Evolutionary conservation across 2,329 filamentous ascomycete genomes (phyloP), one percentile per base, ranked within the genome.

Genomic region (Calonectria henricotiae): DNA sequence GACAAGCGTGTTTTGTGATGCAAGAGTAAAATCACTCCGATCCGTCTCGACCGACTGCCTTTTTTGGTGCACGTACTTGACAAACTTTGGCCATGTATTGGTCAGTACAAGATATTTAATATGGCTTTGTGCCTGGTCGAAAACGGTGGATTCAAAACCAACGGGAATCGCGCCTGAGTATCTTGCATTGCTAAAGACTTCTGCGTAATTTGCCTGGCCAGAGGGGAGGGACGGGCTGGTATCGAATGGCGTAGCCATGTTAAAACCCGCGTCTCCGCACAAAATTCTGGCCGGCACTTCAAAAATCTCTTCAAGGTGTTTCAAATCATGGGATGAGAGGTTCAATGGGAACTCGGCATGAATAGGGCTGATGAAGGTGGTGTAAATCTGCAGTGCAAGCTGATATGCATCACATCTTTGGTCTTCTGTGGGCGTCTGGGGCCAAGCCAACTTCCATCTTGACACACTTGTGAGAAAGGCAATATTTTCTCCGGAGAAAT

Each of bases 401-500:
- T 88, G 88, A 80, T 89, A 93, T 15, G 85, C 82, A 62, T 87
- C 82, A 17, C 83, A 85, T 1, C 13, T 68, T 3, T 71, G 39
- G 30, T 60, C 15, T 51, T 55, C 37, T 15, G 35, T 25, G 0
- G 65, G 15, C 3, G 41, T 54, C 5, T 49, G 49, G 70, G 72
- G 39, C 74, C 76, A 63, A 1, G 79, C 80, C 3, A 77, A 75
- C 77, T 88, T 90, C 88, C 89, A 92, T 60, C 86, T 83, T 1
- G 85, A 82, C 1, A 91, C 86, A n/a, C 84, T 83, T 9, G 85
- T 89, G 2, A 93, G 82, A 78, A 93, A 93, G 39, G 90, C 87
- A 73, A 93, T 90, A 75, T 93, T 93, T 79, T 93, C 91, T 23
- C 90, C 91, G 0, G 90, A 92, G 77, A 93, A 92, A 73, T 93